These are phyloP conservation scores for Sphenostylis stenocarpa DNA, from an alignment of 306 rosid genomes.

Conservation along the genomic window DNA sequence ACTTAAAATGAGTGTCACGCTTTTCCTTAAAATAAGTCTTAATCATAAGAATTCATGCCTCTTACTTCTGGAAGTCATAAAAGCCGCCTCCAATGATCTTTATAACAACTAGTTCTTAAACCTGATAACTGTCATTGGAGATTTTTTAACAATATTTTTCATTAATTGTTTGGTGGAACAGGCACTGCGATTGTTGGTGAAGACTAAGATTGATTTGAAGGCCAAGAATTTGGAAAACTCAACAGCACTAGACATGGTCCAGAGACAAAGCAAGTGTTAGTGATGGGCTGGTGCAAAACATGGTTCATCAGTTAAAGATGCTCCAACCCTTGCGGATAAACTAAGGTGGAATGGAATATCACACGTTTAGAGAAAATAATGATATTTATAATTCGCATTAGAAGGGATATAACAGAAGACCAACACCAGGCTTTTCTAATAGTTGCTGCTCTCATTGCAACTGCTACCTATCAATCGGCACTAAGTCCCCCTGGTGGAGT, in stretches of 20 bases:
- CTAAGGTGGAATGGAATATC: no score
- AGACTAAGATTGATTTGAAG: constrained; percentile 20
- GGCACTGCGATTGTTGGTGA: constrained; percentile 17
- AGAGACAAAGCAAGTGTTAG: constrained; percentile 11
- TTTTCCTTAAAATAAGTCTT: no score
- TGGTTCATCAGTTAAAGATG: neutral
- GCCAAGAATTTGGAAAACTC: constrained; percentile 7
- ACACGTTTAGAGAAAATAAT: no score
- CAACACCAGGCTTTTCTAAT: neutral
- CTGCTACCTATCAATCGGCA: neutral
- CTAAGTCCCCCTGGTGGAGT: neutral
- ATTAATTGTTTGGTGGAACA: neutral
- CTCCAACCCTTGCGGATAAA: neutral
- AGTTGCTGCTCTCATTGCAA: neutral
- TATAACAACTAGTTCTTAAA: no score
- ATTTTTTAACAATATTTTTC: neutral
- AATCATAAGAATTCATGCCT: no score
- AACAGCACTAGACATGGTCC: constrained; percentile 37
- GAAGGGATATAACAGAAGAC: neutral
- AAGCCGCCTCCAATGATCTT: no score
- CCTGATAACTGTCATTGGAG: no score
- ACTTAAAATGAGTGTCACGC: no score
- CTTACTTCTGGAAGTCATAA: no score
- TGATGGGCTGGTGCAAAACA: neutral
- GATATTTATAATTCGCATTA: neutral